A percentile compares a stretch with the other conserved stretches of the same genome.
These are phyloP conservation scores for Arctostaphylos glauca DNA, from an alignment of 148 eudicot species.

Conservation along the genomic window DNA sequence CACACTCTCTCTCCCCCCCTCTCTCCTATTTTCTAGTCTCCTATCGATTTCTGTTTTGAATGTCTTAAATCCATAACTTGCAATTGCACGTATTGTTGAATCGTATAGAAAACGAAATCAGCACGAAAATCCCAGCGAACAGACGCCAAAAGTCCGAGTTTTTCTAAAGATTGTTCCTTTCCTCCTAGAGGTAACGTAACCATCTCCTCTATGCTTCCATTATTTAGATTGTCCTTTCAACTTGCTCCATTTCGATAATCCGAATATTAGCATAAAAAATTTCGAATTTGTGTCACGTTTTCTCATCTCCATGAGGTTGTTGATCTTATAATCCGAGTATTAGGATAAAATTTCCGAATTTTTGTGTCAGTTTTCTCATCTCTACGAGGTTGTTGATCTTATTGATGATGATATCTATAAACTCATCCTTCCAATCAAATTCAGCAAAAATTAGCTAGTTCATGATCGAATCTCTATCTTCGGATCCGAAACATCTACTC, in stretches of 20 bases:
- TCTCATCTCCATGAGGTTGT: not conserved
- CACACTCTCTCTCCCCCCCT: conserved; percentile 8
- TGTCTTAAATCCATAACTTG: not conserved
- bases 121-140: too few species aligned
- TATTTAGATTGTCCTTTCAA: not conserved
- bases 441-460: not conserved
- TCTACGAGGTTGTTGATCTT: not conserved
- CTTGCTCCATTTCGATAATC: not conserved
- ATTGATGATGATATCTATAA: not conserved
- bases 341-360: not conserved
- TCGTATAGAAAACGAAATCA: not conserved
- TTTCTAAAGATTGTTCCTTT: not conserved
- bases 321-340: not conserved
- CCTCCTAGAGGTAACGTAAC: not conserved
- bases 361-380: not conserved
- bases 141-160: not conserved
- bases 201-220: not conserved
- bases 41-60: too few species aligned
- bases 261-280: not conserved
- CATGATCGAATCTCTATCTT: not conserved
- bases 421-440: not conserved
- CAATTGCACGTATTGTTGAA: not conserved
- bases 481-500: not conserved
- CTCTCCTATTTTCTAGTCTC: not conserved
- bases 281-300: not conserved